Evolutionary conservation across 2,329 filamentous ascomycete genomes (phyloP), one percentile per base, ranked within the genome.

Genomic region (Exophiala aquamarina): DNA sequence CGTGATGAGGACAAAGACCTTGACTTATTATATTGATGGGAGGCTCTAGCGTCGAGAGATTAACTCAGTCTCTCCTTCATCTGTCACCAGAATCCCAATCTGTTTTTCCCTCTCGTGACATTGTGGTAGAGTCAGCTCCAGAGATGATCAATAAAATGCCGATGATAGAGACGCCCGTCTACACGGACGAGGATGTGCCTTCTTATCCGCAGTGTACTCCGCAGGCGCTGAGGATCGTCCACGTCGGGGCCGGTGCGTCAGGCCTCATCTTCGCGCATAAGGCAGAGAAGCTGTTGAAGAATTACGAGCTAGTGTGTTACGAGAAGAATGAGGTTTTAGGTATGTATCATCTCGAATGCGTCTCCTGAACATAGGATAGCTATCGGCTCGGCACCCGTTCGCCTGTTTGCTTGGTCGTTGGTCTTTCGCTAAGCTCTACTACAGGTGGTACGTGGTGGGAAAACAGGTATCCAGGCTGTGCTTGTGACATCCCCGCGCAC

Each of bases 401-500:
- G n/a, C n/a, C n/a, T n/a, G n/a, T n/a, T n/a, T n/a, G n/a, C n/a
- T n/a, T n/a, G n/a, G n/a, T n/a, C n/a, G n/a, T n/a, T n/a, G n/a
- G n/a, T n/a, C n/a, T 11, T 11, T 26, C 23, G 23, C 23, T 26
- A 26, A 26, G 23, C 11, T 26, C 6, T 26, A 11, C 11, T 26
- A 11, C 23, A 26, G 23, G 23, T n/a, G 49, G 49, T 26, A 51
- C 49, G 1, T 51, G 49, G 49, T 51, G 44, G 14, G 49, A 51
- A 33, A 51, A 51, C 44, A 38, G 37, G 29, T 51, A 51, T 23
- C 49, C 49, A 11, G 49, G 49, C 13, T 49, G 48, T 34, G 44
- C 48, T 3, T 54, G 52, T 21, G 71, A 76, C 54, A 73, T 75
- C 20, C 72, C 72, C 1, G 64, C 64, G 3, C 71, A 75, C 39